phyloP scores from a whole-genome alignment of 2,329 filamentous ascomycete species.

The Aureobasidium sp. region DNA sequence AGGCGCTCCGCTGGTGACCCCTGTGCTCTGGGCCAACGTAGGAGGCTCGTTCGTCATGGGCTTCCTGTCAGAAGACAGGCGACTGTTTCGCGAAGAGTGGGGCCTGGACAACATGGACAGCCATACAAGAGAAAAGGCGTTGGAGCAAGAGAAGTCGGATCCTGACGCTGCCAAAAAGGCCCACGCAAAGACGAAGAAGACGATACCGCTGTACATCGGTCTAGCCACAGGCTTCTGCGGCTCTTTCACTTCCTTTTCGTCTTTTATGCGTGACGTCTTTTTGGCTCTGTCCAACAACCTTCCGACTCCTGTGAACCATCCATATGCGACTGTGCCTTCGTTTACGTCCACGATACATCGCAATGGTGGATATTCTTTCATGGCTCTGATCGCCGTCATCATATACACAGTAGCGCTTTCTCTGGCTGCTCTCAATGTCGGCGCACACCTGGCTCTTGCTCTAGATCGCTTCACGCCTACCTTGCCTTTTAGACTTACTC shows the following conservation, averaged over 20 bases:
- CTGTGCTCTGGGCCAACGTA: conserved; percentile 82
- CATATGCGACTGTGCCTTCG: conserved; percentile 22
- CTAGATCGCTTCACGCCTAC: conserved; percentile 54
- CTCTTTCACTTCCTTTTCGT: conserved; percentile 83
- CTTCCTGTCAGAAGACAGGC: conserved; percentile 72
- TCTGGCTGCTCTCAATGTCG: conserved; percentile 61
- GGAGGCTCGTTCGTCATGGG: conserved; percentile 76
- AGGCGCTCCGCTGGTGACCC: conserved; percentile 65
- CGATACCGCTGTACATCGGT: conserved; percentile 80
- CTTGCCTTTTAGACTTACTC: conserved; percentile 50
- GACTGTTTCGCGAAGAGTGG: conserved; percentile 65
- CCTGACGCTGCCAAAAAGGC: conserved; percentile 33
- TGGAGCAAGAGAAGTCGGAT: conserved; percentile 26
- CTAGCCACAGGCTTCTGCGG: conserved; percentile 83
- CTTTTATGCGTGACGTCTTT: conserved; percentile 74
- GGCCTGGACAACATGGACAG: conserved; percentile 31
- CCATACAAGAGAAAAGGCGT: conserved; percentile 28
- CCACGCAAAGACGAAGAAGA: conserved; percentile 61
- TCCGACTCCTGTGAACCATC: conserved; percentile 43
- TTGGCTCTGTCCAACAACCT: conserved; percentile 72
- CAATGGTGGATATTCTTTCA: conserved; percentile 72
- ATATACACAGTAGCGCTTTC: conserved; percentile 65
- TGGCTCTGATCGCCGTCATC: conserved; percentile 71
- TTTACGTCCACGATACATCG: conserved; percentile 38
- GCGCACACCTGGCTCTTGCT: conserved; percentile 66